A percentile compares a stretch with the other conserved stretches of the same genome.
Evolutionary conservation across 345 rosid species (phyloP).

Genomic region (Hibiscus tridactylites): DNA sequence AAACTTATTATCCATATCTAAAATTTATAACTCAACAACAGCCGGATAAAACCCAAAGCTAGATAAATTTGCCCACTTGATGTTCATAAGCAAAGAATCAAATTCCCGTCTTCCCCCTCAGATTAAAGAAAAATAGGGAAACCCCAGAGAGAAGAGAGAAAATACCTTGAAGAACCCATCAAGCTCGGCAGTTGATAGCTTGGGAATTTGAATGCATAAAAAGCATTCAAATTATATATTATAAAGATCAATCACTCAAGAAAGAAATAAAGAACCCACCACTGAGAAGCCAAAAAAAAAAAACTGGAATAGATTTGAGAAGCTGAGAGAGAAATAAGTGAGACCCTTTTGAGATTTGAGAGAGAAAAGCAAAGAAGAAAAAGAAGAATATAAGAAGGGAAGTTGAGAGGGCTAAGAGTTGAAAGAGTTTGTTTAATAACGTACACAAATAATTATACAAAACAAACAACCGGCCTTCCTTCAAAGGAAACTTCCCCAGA

Average conservation of each 20-base stretch:
- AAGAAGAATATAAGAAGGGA: not conserved
- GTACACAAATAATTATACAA: no score
- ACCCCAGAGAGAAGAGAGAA: slow-evolving; percentile 1
- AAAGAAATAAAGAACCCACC: not conserved
- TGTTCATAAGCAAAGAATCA: not conserved
- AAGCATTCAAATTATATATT: not conserved
- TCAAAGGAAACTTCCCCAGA: no score
- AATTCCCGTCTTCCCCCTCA: not conserved
- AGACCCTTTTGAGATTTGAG: slow-evolving; percentile 15
- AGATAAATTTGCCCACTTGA: not conserved
- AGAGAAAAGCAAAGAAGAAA: slow-evolving; percentile 4
- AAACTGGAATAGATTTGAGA: not conserved
- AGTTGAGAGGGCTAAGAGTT: not conserved
- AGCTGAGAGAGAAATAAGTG: not conserved
- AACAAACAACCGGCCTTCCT: no score
- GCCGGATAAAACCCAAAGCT: not conserved
- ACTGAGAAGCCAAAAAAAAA: not conserved
- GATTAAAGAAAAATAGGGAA: not conserved
- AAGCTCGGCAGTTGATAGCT: slow-evolving; percentile 12
- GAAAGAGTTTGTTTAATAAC: not conserved
- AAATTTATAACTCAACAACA: not conserved
- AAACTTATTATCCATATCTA: not conserved
- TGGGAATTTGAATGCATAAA: slow-evolving; percentile 3
- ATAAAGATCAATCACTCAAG: not conserved
- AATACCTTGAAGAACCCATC: slow-evolving; percentile 35